Conservation (phyloP, 2,329 filamentous ascomycete genomes). For the Rutstroemia sp. region DNA sequence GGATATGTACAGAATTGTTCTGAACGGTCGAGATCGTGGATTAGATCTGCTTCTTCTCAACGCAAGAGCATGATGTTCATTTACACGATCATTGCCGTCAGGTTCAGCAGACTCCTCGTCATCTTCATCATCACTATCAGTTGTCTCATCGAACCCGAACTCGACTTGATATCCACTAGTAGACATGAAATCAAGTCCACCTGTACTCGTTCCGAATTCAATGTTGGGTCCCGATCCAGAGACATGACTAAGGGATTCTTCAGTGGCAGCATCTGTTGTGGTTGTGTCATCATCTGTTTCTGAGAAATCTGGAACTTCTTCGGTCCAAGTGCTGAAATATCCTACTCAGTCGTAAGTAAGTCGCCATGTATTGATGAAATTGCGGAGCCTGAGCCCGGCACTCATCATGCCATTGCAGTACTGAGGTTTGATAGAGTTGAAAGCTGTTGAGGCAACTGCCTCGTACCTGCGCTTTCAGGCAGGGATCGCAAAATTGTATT, state of each 20-base stretch:
- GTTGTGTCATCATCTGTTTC: constrained; percentile 49
- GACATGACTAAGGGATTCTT: constrained; percentile 20
- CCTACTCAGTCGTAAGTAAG: constrained; percentile 48
- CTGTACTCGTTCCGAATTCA: constrained; percentile 48
- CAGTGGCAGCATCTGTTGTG: constrained; percentile 37
- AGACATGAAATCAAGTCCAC: constrained; percentile 88
- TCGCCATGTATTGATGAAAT: too few species aligned
- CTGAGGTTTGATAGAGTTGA: background rate
- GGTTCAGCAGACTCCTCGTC: constrained; percentile 35
- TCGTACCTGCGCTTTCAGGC: background rate
- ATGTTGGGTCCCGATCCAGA: constrained; percentile 22
- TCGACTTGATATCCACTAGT: constrained; percentile 73
- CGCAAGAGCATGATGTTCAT: constrained; percentile 16
- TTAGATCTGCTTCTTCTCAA: constrained; percentile 24
- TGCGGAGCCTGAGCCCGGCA: background rate
- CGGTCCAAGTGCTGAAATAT: constrained; percentile 94
- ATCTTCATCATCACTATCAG: constrained; percentile 35
- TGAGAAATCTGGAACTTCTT: constrained; percentile 52
- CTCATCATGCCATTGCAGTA: background rate
- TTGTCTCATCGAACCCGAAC: constrained; percentile 54
- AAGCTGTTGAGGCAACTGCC: too few species aligned
- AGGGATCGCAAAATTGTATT: background rate
- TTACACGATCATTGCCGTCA: constrained; percentile 27
- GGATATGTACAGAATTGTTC: constrained; percentile 85
- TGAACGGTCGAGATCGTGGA: constrained; percentile 42